Conservation (phyloP, 495 filamentous ascomycete genomes). For the Aspergillus avenaceus region DNA sequence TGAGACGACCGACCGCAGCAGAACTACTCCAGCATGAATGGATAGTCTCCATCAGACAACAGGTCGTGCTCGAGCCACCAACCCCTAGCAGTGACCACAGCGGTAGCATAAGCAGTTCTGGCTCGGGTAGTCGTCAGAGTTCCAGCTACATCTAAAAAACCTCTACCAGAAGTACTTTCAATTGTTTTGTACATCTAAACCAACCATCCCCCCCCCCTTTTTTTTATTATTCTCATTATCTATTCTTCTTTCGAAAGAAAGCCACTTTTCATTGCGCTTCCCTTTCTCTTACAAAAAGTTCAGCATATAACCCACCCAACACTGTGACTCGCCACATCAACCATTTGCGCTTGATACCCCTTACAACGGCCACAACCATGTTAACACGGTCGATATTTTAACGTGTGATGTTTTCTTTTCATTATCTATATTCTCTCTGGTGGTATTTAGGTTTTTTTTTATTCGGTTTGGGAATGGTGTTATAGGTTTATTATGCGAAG, state of each 20-base stretch:
- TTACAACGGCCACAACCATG: background rate
- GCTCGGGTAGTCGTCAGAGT: constrained; percentile 29
- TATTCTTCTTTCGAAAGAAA: background rate
- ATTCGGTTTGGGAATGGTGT: background rate
- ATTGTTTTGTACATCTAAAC: constrained; percentile 1
- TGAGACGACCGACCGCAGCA: constrained; percentile 71
- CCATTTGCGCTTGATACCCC: constrained; percentile 18
- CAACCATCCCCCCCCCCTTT: constrained; percentile 9
- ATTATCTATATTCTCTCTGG: background rate
- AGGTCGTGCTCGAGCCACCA: constrained; percentile 52
- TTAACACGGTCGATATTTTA: background rate
- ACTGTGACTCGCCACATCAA: background rate
- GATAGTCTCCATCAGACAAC: constrained; percentile 68
- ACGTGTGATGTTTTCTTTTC: background rate
- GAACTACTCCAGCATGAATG: constrained; percentile 95
- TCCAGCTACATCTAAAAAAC: constrained; percentile 25
- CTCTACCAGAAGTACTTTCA: background rate
- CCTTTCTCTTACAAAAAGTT: background rate
- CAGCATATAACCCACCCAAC: background rate
- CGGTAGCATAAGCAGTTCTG: constrained; percentile 25
- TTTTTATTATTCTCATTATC: background rate
- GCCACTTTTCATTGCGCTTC: background rate
- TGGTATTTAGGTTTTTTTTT: background rate
- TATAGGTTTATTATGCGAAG: background rate
- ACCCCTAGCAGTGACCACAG: constrained; percentile 43